Conservation (phyloP, 306 rosid species). For the Corylus heterophylla region DNA sequence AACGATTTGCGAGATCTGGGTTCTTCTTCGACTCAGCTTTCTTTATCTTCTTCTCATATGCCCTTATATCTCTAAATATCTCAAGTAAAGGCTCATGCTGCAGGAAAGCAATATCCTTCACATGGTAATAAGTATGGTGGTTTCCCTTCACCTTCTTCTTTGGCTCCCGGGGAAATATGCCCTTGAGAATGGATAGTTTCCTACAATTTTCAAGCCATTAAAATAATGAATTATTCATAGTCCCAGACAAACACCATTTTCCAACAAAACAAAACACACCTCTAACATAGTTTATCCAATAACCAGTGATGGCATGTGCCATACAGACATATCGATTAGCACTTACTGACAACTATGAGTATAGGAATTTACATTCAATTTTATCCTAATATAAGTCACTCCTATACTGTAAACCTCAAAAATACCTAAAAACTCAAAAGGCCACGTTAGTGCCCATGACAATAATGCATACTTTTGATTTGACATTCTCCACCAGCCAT, state of each 20-base stretch:
- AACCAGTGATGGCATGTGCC: not conserved
- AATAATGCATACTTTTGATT: not conserved
- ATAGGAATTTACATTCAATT: not conserved
- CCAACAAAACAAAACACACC: not conserved
- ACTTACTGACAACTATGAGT: not conserved
- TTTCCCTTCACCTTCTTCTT: conserved; percentile 93
- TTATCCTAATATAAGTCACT: not conserved
- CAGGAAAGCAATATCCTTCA: conserved; percentile 85
- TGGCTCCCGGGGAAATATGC: conserved; percentile 88
- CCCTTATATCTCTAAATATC: conserved; percentile 63
- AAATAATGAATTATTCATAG: conserved; percentile 1
- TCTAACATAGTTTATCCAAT: not conserved
- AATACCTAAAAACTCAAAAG: not conserved
- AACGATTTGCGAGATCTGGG: conserved; percentile 58
- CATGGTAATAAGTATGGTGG: conserved; percentile 88
- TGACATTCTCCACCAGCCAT: not conserved
- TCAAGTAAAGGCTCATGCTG: conserved; percentile 87
- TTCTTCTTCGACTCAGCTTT: conserved; percentile 89
- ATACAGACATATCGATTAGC: not conserved
- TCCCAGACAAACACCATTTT: not conserved
- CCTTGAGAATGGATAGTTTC: conserved; percentile 88
- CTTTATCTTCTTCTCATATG: conserved; percentile 73
- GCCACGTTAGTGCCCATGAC: not conserved
- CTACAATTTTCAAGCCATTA: conserved; percentile 38
- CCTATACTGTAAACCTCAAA: not conserved